Percentiles rank a stretch among this genome's conserved stretches.
phyloP scores from a whole-genome alignment of 805 yeast genomes.

The Saturnispora galanensis region DNA sequence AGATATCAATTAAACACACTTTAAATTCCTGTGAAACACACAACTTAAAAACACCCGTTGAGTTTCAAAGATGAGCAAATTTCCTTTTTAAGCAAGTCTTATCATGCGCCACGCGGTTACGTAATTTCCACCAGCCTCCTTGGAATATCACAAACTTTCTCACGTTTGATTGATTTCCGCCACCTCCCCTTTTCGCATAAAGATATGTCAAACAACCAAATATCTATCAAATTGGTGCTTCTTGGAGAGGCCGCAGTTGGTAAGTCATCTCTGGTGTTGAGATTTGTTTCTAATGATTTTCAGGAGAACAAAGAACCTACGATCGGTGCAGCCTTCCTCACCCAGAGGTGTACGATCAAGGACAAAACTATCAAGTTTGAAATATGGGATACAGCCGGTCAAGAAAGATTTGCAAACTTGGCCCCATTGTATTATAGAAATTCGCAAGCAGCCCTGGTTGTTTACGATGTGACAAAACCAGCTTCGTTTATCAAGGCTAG shows the following conservation, averaged over 20 bases:
- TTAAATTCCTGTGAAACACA: neutral
- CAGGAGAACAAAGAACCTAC: slow-evolving; percentile 98
- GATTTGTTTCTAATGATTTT: slow-evolving; percentile 91
- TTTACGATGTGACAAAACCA: slow-evolving; percentile 90
- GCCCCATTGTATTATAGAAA: slow-evolving; percentile 98
- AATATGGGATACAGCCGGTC: slow-evolving; percentile 98
- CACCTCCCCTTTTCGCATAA: neutral
- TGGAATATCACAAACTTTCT: too few relatives aligned
- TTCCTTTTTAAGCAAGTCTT: neutral
- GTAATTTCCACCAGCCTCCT: too few relatives aligned
- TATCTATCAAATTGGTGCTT: slow-evolving; percentile 80
- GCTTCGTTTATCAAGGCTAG: slow-evolving; percentile 92
- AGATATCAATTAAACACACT: neutral
- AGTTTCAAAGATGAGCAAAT: slow-evolving; percentile 1
- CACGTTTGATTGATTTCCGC: neutral
- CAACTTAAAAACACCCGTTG: neutral
- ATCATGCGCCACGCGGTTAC: slow-evolving; percentile 6
- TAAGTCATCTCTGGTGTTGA: slow-evolving; percentile 80
- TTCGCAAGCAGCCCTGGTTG: slow-evolving; percentile 95
- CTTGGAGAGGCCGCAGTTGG: slow-evolving; percentile 98
- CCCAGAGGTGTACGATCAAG: slow-evolving; percentile 86
- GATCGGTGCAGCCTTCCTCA: slow-evolving; percentile 93
- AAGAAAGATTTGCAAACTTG: slow-evolving; percentile 88
- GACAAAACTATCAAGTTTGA: slow-evolving; percentile 83
- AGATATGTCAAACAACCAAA: slow-evolving; percentile 29